Percentiles rank a stretch among this genome's conserved stretches.
Evolutionary conservation across 306 rosid species (phyloP).

Genomic region (Fragaria iinumae): DNA sequence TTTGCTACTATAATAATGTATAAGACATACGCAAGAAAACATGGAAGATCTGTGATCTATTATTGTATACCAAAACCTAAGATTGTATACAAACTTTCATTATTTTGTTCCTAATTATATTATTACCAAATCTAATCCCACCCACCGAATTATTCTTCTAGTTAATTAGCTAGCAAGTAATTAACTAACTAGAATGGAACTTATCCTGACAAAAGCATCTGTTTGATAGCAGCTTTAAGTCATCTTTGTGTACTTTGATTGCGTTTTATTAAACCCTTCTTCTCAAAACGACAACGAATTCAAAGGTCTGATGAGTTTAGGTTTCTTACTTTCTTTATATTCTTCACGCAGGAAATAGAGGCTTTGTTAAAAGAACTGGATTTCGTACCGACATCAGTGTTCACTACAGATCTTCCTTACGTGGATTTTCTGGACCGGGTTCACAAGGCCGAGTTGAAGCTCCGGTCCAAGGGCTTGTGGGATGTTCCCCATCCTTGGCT

Average conservation of each 20-base stretch:
- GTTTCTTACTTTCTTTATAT: no score
- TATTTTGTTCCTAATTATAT: conserved; percentile 24
- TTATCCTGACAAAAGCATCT: conserved; percentile 39
- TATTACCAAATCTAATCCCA: conserved; percentile 37
- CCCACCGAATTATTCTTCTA: conserved; percentile 56
- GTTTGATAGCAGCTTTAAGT: conserved; percentile 25
- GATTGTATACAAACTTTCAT: conserved; percentile 31
- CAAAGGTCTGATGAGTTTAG: conserved; percentile 6
- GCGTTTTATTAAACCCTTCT: neutral
- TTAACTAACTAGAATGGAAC: conserved; percentile 7
- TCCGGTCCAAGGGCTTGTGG: conserved; percentile 85
- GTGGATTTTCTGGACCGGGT: conserved; percentile 94
- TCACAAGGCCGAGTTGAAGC: conserved; percentile 87
- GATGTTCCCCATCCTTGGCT: conserved; percentile 99
- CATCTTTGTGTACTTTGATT: conserved; percentile 14
- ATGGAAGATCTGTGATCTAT: conserved; percentile 67
- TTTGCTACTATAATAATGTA: conserved; percentile 16
- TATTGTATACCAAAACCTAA: conserved; percentile 37
- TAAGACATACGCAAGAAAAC: conserved; percentile 45
- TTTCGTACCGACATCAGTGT: conserved; percentile 65
- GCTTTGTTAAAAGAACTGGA: conserved; percentile 49
- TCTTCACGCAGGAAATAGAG: conserved; percentile 59
- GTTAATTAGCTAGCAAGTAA: neutral
- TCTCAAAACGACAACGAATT: neutral
- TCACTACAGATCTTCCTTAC: conserved; percentile 78